phyloP scores from a whole-genome alignment of 768 basidiomycete species.

The Trametes elegans region DNA sequence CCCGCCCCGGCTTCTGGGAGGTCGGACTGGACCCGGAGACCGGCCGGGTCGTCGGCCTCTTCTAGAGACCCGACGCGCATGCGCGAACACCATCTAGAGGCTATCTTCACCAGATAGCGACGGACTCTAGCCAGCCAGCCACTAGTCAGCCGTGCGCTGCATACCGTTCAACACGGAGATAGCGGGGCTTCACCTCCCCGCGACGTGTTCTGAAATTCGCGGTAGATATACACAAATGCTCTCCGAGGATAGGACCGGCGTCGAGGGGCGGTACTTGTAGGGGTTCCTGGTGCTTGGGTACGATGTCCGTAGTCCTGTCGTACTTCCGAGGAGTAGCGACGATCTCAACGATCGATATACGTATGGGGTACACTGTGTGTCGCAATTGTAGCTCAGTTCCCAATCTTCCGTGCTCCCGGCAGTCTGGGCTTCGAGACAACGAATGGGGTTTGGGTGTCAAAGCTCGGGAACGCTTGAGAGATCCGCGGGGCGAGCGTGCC shows the following conservation, averaged over 20 bases:
- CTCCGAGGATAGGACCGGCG: constrained; percentile 11
- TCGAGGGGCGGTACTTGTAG: constrained; percentile 11
- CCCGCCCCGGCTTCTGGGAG: constrained; percentile 93
- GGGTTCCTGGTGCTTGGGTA: background rate
- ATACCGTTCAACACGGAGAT: constrained; percentile 40
- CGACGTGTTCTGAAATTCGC: constrained; percentile 5
- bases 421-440: constrained; percentile 30
- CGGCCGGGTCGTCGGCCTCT: constrained; percentile 83
- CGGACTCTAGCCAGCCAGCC: constrained; percentile 24
- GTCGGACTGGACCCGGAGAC: constrained; percentile 77
- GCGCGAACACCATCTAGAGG: constrained; percentile 11
- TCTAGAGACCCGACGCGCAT: constrained; percentile 42
- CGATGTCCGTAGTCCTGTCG: background rate
- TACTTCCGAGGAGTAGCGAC: background rate
- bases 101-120: constrained; percentile 33
- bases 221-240: constrained; percentile 10
- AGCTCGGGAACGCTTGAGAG: background rate
- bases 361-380: background rate
- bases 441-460: constrained; percentile 7
- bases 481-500: constrained; percentile 43
- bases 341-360: constrained; percentile 13
- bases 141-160: constrained; percentile 29
- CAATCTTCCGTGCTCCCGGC: constrained; percentile 34
- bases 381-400: constrained; percentile 8
- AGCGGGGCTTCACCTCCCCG: constrained; percentile 19